Conservation (phyloP, 164 flowering plant species). For the Litsea cubeba region DNA sequence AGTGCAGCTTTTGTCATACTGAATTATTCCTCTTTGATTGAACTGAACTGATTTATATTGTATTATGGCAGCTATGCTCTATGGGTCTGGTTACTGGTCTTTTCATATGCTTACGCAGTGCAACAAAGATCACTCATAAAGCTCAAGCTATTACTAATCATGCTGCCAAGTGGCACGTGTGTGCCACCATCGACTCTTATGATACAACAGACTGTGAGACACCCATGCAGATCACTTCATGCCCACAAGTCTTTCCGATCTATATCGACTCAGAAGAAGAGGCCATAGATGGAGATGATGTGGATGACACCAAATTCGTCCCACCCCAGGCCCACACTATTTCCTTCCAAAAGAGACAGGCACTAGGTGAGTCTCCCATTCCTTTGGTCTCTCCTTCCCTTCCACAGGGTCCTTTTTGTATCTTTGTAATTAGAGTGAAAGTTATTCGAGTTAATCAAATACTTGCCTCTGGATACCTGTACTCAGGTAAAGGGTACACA, state of each 20-base stretch:
- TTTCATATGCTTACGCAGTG: conserved; percentile 60
- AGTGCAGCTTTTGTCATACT: neutral
- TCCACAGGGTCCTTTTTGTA: too few species aligned
- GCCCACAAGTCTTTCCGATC: neutral
- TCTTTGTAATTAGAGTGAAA: too few species aligned
- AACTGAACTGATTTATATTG: neutral
- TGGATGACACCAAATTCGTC: conserved; percentile 46
- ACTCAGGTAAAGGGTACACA: too few species aligned
- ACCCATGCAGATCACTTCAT: neutral
- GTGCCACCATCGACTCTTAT: conserved; percentile 71
- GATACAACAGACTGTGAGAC: conserved; percentile 18
- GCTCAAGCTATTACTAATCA: conserved; percentile 69
- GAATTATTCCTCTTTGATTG: neutral
- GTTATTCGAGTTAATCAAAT: too few species aligned
- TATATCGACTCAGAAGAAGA: conserved; percentile 36
- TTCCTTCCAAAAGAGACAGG: conserved; percentile 71
- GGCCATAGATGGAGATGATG: conserved; percentile 37
- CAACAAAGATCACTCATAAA: conserved; percentile 91
- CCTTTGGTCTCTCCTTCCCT: too few species aligned
- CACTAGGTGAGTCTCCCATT: conserved; percentile 41
- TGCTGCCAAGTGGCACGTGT: conserved; percentile 88
- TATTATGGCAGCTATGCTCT: conserved; percentile 63
- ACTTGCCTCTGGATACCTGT: too few species aligned
- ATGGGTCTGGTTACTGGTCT: conserved; percentile 65
- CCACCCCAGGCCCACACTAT: conserved; percentile 52